Base-by-base conservation (phyloP, 768 basidiomycete species). In the Clitopilus hobsonii region DNA sequence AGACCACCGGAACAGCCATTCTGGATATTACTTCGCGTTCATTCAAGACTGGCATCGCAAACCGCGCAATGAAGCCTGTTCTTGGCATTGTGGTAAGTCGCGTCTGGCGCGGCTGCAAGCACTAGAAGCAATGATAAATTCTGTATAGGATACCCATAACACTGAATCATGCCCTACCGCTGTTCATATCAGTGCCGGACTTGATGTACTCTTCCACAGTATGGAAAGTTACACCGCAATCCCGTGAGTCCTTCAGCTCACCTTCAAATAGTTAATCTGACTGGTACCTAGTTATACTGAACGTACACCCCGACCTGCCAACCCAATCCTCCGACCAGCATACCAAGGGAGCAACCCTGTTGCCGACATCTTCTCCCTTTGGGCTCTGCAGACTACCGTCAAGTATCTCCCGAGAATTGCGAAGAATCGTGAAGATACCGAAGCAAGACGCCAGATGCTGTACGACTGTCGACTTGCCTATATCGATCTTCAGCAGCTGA, bases 1-100 rank as follows among this genome's bases (percentile, higher is more conserved):
- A 98, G 69, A 98, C 95, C 2, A 98, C 95, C 0, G 95, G 95
- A 8, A 88, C 95, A 0, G 92, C 95, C 10, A 96, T 98, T 61
- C 80, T 97, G 53, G 91, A 95, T 64, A 92, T 97, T 41, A 91
- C 95, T 0, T 94, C 93, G 0, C 84, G 81, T 62, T 83, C 87
- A 5, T 97, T 98, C 82, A 98, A 98, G 77, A 98, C 96, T 13
- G 96, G 96, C 41, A 98, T 98, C 61, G 89, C 96, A 0, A 94
- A 81, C 65, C 84, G 95, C 30, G 92, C 94, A 3, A 73, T 98
- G 72, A 93, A 95, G 59, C 96, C 96, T 0, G 79, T 86, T 1
- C 77, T 98, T 22, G 96, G 92, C 26, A 83, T 94, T 60, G 85
- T 86, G 26, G 77, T 78, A 69, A 51, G 73, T 66, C n/a, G 18